Evolutionary conservation across 2,329 filamentous ascomycete species (phyloP).

Genomic region (Botrytis pseudocinerea): DNA sequence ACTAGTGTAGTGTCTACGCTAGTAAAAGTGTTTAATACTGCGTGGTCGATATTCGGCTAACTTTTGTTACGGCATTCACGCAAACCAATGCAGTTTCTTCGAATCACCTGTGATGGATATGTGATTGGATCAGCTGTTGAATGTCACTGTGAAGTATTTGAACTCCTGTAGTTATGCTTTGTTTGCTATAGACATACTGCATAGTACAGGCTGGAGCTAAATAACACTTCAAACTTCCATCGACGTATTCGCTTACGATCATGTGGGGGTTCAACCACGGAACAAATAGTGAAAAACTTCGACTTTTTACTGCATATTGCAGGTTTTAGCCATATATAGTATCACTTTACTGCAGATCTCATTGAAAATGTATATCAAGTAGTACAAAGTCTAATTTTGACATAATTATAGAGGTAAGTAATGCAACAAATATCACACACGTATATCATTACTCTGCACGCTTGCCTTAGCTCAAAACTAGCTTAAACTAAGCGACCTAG

Average conservation of each 20-base stretch:
- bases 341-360: background rate
- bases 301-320: background rate
- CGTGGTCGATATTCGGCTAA: no score
- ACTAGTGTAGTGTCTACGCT: background rate
- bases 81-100: background rate
- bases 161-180: background rate
- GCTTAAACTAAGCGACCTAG: no score
- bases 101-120: background rate
- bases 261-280: background rate
- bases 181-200: background rate
- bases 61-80: background rate
- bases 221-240: background rate
- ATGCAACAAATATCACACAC: no score
- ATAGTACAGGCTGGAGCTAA: background rate
- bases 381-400: background rate
- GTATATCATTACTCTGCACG: no score
- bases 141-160: no score
- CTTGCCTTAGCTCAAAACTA: no score
- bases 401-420: no score
- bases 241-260: background rate
- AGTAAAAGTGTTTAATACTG: background rate
- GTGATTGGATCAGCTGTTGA: background rate
- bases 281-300: background rate
- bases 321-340: background rate
- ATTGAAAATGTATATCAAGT: background rate